A percentile compares a stretch with the other conserved stretches of the same genome.
phyloP scores from a whole-genome alignment of 371 early-diverging fungal genomes.

The Capniomyces stellatus region DNA sequence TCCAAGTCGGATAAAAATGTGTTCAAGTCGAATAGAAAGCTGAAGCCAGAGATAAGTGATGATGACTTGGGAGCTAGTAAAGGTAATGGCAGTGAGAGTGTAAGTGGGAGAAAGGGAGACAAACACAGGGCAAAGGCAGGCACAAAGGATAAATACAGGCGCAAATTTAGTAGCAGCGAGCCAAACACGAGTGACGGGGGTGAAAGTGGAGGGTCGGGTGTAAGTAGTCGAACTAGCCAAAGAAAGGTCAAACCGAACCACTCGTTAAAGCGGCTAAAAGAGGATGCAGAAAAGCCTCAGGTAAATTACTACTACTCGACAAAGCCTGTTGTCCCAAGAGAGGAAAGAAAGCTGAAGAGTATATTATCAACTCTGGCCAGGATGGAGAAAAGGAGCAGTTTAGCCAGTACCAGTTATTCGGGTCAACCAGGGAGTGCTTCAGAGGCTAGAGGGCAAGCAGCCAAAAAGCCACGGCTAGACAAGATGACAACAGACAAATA shows the following conservation, averaged over 20 bases:
- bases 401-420: no score
- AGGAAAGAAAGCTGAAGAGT: constrained; percentile 49
- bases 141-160: background rate
- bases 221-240: no score
- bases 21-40: background rate
- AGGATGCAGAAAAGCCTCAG: constrained; percentile 16
- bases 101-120: background rate
- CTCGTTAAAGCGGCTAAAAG: constrained; percentile 10
- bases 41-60: background rate
- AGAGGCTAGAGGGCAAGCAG: no score
- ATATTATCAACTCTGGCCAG: constrained; percentile 29
- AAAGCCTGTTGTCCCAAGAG: constrained; percentile 30
- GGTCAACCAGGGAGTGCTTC: no score
- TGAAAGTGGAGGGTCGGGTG: no score
- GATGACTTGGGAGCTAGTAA: background rate
- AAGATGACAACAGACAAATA: background rate
- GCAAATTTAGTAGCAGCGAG: background rate
- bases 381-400: constrained; percentile 13
- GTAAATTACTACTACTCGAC: constrained; percentile 21
- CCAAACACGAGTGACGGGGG: background rate
- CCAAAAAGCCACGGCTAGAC: background rate
- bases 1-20: background rate
- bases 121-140: background rate
- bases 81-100: background rate
- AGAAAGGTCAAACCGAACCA: background rate